Base-by-base conservation (phyloP, 306 rosid genomes). In the Elaeagnus macrophylla region DNA sequence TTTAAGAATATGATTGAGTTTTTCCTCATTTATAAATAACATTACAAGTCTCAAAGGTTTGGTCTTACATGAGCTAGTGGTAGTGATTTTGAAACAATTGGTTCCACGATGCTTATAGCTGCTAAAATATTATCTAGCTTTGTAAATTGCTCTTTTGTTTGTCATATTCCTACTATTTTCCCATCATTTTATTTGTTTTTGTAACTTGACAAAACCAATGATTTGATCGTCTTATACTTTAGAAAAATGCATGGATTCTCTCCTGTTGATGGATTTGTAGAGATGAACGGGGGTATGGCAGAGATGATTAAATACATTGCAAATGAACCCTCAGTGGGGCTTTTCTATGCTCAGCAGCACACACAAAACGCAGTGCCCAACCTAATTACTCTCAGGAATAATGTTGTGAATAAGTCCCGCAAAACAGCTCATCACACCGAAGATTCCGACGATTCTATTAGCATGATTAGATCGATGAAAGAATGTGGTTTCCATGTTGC, bases 271-370 rank as follows among this genome's bases (percentile, higher is more conserved):
- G 99, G 96, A 60, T 87, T 87, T 66, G 65, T 84, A 83, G 99
- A 82, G 77, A 72, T 87, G 72, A 79, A 80, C 48, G 99, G 84
- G 61, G 62, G 83, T 76, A 32, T 77, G 74, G 95, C 82, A 20
- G 89, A 86, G 74, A 91, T 91, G 96, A 80, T 79, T 39, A 91
- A 80, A 56, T 78, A 74, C 12, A 67, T 82, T 45, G 95, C 96
- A 32, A 84, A 91, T 44, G 96, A 91, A 77, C 99, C 96, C 10
- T 87, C 96, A 13, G 78, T 78, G 16, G 99, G 99, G 65, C 89
- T 91, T 64, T 87, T 72, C 84, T 91, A 68, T 57, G 57, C 87
- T 68, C 99, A 91, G 70, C 95, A 91, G 61, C 97, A 91, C 64
- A 69, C 83, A 48, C 88, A 84, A 62, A 86, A 80, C 55, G 85